Conservation (phyloP, 202 grass and related monocot genomes). For the Brachypodium distachyon region DNA sequence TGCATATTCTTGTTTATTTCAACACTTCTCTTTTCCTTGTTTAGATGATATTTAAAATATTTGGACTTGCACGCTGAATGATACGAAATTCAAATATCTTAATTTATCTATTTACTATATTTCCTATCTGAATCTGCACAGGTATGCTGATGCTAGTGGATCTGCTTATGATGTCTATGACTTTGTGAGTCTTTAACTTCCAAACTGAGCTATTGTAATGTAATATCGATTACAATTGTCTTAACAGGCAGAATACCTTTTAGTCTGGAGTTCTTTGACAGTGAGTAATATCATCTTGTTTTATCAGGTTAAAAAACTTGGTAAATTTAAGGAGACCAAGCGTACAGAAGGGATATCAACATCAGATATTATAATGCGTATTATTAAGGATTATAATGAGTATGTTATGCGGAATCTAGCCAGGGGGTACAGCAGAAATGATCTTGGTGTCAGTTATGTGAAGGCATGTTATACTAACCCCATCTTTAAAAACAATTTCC, state of each 20-base stretch:
- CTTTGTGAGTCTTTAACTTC: slow-evolving; percentile 53
- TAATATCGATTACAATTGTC: neutral
- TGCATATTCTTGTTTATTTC: neutral
- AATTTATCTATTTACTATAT: neutral
- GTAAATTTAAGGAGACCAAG: slow-evolving; percentile 93
- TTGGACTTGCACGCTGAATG: neutral
- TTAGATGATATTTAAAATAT: neutral
- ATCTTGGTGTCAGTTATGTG: slow-evolving; percentile 97
- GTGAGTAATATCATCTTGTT: slow-evolving; percentile 7
- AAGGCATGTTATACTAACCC: slow-evolving; percentile 43
- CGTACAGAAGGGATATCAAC: slow-evolving; percentile 97
- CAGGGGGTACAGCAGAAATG: slow-evolving; percentile 89
- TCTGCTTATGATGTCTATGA: slow-evolving; percentile 90
- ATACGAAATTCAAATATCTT: slow-evolving; percentile 2
- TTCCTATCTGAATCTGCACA: slow-evolving; percentile 33
- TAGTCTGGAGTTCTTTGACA: neutral
- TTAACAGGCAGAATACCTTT: slow-evolving; percentile 6
- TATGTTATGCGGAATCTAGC: slow-evolving; percentile 98
- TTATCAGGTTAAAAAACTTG: slow-evolving; percentile 74
- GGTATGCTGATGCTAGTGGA: slow-evolving; percentile 98
- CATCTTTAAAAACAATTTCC: neutral
- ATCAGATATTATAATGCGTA: slow-evolving; percentile 96
- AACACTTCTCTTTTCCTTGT: neutral
- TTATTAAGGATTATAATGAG: slow-evolving; percentile 94
- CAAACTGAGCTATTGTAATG: slow-evolving; percentile 4